These are phyloP conservation scores for Nyctanthes arbortristis DNA, from an alignment of 257 asterid genomes.

Conservation along the genomic window DNA sequence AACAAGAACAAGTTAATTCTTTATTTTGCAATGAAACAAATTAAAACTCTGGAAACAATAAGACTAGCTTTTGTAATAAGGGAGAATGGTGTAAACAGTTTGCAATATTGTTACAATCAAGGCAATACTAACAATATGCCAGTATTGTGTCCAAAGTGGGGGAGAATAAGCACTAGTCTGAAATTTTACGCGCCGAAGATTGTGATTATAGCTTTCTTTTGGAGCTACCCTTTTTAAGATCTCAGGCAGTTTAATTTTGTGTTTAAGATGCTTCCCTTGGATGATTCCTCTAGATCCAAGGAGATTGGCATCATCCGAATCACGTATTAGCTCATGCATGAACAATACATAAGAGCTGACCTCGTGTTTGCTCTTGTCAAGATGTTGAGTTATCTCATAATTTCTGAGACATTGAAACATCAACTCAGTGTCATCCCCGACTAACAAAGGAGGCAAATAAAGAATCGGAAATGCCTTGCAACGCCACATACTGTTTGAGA, in stretches of 20 bases:
- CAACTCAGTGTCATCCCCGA: conserved; percentile 6
- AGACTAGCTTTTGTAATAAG: not conserved
- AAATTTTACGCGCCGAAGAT: conserved; percentile 8
- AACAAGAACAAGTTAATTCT: no score
- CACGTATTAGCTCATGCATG: conserved; percentile 22
- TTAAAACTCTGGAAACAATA: no score
- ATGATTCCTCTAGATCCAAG: conserved; percentile 13
- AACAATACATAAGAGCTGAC: conserved; percentile 25
- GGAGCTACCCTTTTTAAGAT: not conserved
- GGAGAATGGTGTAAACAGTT: conserved; percentile 10
- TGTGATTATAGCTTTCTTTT: not conserved
- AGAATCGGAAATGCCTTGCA: conserved; percentile 10
- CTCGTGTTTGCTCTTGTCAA: not conserved
- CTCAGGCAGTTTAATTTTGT: conserved; percentile 6
- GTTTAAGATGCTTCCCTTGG: not conserved
- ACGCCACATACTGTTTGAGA: not conserved
- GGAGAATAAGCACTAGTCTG: conserved; percentile 8
- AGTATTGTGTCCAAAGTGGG: conserved; percentile 18
- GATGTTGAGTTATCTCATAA: conserved; percentile 24
- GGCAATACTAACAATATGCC: conserved; percentile 12
- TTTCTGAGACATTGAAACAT: conserved; percentile 7
- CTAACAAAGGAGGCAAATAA: conserved; percentile 19
- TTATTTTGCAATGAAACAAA: no score
- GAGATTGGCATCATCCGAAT: conserved; percentile 23
- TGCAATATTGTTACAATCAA: not conserved